A percentile compares a stretch with the other conserved stretches of the same genome.
These are phyloP conservation scores for Clitoria ternatea DNA, from an alignment of 306 rosid species.

Conservation along the genomic window DNA sequence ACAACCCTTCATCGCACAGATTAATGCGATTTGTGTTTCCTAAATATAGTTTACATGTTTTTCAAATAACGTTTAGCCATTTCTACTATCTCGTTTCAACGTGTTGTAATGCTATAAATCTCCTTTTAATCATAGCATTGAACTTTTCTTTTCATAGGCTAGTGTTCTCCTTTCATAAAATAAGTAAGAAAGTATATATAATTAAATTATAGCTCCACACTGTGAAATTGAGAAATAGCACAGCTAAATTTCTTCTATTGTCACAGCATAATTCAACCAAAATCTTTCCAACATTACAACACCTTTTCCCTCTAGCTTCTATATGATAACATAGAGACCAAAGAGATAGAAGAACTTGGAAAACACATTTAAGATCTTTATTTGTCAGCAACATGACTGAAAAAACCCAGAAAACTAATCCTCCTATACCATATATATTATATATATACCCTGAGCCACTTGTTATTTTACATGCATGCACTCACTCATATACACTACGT, in stretches of 20 bases:
- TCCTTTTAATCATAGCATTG: background rate
- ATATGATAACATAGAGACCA: constrained; percentile 18
- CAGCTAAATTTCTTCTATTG: background rate
- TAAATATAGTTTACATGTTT: background rate
- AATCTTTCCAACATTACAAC: background rate
- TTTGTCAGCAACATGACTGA: constrained; percentile 20
- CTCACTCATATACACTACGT: constrained; percentile 5
- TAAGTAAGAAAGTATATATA: too few species aligned
- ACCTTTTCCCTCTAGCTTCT: constrained; percentile 14
- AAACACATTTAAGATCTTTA: constrained; percentile 33
- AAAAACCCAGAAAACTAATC: constrained; percentile 28
- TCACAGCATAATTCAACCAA: constrained; percentile 25
- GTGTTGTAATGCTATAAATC: background rate
- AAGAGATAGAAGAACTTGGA: constrained; percentile 7
- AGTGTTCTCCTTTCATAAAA: too few species aligned
- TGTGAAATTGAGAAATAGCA: background rate
- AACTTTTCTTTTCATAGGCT: background rate
- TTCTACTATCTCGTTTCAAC: background rate
- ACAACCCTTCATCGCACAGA: background rate
- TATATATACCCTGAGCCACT: constrained; percentile 29
- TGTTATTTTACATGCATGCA: constrained; percentile 12
- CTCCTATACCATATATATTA: constrained; percentile 36
- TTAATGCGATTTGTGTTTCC: background rate
- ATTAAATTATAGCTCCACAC: background rate
- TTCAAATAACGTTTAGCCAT: background rate